These are phyloP conservation scores for Colletotrichum tropicale DNA, from an alignment of 2,329 filamentous ascomycete genomes.

Conservation along the genomic window DNA sequence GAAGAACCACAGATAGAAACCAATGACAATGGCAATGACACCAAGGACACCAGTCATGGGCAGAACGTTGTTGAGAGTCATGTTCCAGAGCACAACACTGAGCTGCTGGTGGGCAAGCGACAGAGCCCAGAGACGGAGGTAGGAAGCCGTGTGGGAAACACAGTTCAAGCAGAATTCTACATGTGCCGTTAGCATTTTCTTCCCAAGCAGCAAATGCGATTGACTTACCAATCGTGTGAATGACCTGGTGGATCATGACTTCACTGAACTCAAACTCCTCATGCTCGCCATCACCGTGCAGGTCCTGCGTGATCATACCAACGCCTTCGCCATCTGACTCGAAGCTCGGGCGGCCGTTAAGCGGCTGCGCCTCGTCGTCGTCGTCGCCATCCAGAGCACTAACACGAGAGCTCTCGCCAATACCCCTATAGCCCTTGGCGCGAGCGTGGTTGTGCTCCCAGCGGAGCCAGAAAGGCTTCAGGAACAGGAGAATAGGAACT, in stretches of 20 bases:
- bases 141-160: slow-evolving; percentile 97
- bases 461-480: slow-evolving; percentile 95
- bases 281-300: slow-evolving; percentile 77
- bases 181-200: slow-evolving; percentile 30
- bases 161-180: slow-evolving; percentile 98
- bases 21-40: slow-evolving; percentile 79
- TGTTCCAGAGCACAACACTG: slow-evolving; percentile 92
- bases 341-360: slow-evolving; percentile 57
- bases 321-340: slow-evolving; percentile 78
- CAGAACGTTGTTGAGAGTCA: slow-evolving; percentile 87
- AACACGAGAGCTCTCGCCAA: slow-evolving; percentile 86
- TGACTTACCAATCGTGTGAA: slow-evolving; percentile 91
- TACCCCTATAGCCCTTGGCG: slow-evolving; percentile 87
- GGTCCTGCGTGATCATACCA: slow-evolving; percentile 87
- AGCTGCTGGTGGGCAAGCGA: slow-evolving; percentile 98
- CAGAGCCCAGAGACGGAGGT: slow-evolving; percentile 96
- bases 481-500: slow-evolving; percentile 88
- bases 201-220: background rate
- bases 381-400: slow-evolving; percentile 92
- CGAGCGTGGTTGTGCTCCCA: slow-evolving; percentile 91
- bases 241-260: slow-evolving; percentile 98
- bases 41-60: slow-evolving; percentile 68
- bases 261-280: slow-evolving; percentile 98
- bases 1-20: slow-evolving; percentile 90
- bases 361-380: slow-evolving; percentile 70